phyloP scores from a whole-genome alignment of 495 filamentous ascomycete species.

The Talaromyces proteolyticus region DNA sequence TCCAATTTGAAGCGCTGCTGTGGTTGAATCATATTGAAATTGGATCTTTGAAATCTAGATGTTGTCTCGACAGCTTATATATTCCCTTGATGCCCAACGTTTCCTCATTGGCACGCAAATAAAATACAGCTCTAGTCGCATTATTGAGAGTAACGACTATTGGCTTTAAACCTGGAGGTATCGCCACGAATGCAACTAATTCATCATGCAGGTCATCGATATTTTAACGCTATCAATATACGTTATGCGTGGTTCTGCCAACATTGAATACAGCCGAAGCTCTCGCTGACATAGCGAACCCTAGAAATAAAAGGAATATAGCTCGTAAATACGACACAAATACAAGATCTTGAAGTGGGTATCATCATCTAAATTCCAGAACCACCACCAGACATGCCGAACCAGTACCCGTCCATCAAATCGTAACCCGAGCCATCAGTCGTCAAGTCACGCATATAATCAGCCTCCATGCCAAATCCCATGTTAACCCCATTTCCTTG shows the following conservation, averaged over 20 bases:
- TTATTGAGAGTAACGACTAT: too few species aligned
- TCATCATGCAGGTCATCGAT: too few species aligned
- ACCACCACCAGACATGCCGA: conserved; percentile 50
- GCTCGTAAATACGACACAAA: background rate
- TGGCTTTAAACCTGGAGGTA: too few species aligned
- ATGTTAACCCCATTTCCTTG: conserved; percentile 56
- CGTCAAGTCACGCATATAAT: conserved; percentile 69
- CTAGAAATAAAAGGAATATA: background rate
- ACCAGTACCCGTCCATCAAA: conserved; percentile 89
- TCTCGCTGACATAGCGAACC: background rate
- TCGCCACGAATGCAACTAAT: too few species aligned
- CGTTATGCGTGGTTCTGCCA: background rate
- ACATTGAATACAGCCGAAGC: too few species aligned
- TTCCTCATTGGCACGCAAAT: background rate
- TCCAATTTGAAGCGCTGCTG: background rate
- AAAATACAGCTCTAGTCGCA: background rate
- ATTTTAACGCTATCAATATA: background rate
- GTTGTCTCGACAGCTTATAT: background rate
- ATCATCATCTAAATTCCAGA: conserved; percentile 13
- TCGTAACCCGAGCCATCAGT: conserved; percentile 71
- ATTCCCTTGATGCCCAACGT: background rate
- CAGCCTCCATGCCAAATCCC: conserved; percentile 69
- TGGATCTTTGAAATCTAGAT: background rate
- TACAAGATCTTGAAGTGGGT: background rate
- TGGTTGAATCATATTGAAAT: background rate